These are phyloP conservation scores for Fusarium camptoceras DNA, from an alignment of 2,329 filamentous ascomycete genomes.

Conservation along the genomic window DNA sequence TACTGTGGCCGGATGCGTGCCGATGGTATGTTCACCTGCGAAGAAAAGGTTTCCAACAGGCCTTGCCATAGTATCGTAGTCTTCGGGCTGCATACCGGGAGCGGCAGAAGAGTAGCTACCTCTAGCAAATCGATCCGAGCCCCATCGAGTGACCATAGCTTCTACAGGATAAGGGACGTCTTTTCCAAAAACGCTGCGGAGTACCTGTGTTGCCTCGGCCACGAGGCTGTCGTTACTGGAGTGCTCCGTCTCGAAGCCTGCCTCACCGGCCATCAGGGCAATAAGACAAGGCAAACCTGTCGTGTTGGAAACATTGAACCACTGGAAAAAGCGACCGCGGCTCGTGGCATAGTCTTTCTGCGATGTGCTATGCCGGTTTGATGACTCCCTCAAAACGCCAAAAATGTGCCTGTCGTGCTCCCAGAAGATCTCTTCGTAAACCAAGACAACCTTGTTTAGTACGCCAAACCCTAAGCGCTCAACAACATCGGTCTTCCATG, in stretches of 20 bases:
- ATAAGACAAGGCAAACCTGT: slow-evolving; percentile 89
- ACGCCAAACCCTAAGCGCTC: slow-evolving; percentile 89
- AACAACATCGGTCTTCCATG: slow-evolving; percentile 86
- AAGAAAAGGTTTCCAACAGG: slow-evolving; percentile 91
- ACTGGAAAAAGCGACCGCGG: slow-evolving; percentile 94
- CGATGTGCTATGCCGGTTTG: slow-evolving; percentile 74
- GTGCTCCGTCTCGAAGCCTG: slow-evolving; percentile 87
- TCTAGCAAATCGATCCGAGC: slow-evolving; percentile 87
- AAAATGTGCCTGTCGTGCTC: slow-evolving; percentile 92
- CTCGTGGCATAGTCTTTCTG: slow-evolving; percentile 83
- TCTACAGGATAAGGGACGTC: slow-evolving; percentile 83
- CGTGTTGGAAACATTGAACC: slow-evolving; percentile 95
- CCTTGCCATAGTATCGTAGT: slow-evolving; percentile 92
- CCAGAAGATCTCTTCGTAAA: slow-evolving; percentile 93
- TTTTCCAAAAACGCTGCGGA: slow-evolving; percentile 79
- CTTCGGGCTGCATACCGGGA: slow-evolving; percentile 81
- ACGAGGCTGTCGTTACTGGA: slow-evolving; percentile 81
- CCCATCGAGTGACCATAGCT: slow-evolving; percentile 92
- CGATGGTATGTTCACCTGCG: slow-evolving; percentile 95
- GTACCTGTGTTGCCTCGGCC: slow-evolving; percentile 80
- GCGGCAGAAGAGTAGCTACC: slow-evolving; percentile 97
- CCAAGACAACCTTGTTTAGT: slow-evolving; percentile 93
- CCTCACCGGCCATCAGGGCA: slow-evolving; percentile 94
- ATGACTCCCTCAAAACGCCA: slow-evolving; percentile 83
- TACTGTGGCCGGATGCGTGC: slow-evolving; percentile 95